Base-by-base conservation (phyloP, 2,329 filamentous ascomycete species). In the Colletotrichum sp. region DNA sequence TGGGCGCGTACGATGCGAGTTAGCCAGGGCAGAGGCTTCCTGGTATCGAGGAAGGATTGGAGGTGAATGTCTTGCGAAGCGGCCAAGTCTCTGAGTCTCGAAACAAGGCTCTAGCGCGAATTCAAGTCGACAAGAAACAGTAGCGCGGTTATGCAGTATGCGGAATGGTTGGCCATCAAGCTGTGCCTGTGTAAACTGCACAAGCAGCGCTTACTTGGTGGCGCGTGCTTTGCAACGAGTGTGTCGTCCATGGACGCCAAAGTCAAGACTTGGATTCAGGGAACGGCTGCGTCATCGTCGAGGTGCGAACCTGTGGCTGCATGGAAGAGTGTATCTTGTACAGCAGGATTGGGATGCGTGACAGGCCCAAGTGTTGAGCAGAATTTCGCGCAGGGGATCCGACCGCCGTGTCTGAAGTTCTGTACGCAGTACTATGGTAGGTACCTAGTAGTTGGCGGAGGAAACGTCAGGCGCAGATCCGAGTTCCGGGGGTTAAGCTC, bases 71-170 rank as follows among this genome's bases (percentile, higher is more conserved):
- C 44, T 52, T 52, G n/a, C 44, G 5, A 21, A 10, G 7, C 44
- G 44, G 44, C 44, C 44, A 52, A 7, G 44, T 52, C 36, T 69
- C 52, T 34, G 68, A 28, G 30, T 69, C 64, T 63, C 64, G 74
- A 76, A 76, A 76, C 74, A 52, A 52, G 74, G 70, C 74, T 76
- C 55, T 73, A 76, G 74, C 74, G 74, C 59, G 26, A 69, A 55
- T 60, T 63, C 32, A 34, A 63, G 30, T 66, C 32, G 68, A 60
- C 24, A 32, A 76, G 72, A 76, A 68, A 76, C 64, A 72, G 68
- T 72, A 44, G 59, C 64, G 76, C 69, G 67, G 52, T 76, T 69
- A 76, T 75, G 72, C 76, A 71, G 66, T 34, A 69, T 74, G 70
- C 26, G 52, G 34, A 52, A 49, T 64, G 49, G 70, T 65, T 65